Conservation (phyloP, 2,329 filamentous ascomycete species). For the Verticillium longisporum region DNA sequence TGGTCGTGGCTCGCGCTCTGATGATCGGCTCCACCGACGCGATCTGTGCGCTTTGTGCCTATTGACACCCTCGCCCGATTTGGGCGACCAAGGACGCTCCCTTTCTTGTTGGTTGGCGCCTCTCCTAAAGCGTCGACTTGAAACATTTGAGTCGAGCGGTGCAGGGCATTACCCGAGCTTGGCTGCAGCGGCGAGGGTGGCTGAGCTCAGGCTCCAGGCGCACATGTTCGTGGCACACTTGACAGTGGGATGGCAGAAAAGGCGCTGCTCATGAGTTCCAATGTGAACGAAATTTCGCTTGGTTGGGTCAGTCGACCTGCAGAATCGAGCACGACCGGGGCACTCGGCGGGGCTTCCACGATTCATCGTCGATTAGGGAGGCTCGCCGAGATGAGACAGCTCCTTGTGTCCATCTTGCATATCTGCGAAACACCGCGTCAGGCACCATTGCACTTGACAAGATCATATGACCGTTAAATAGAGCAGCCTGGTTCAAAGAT, state of each 20-base stretch:
- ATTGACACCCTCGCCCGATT: not conserved
- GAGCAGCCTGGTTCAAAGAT: too few species aligned
- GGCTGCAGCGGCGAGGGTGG: not conserved
- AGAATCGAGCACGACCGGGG: not conserved
- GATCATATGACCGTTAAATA: too few species aligned
- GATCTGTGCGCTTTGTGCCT: not conserved
- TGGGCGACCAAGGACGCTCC: not conserved
- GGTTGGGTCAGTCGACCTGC: not conserved
- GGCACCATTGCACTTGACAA: not conserved
- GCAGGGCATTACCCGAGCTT: not conserved
- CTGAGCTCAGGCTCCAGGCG: not conserved
- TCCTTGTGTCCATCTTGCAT: not conserved
- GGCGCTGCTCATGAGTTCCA: not conserved
- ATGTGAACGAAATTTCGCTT: not conserved
- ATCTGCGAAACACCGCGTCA: not conserved
- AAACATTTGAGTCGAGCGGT: not conserved
- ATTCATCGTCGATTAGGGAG: not conserved
- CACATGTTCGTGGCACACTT: not conserved
- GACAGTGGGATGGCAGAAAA: not conserved
- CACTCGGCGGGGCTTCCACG: not conserved
- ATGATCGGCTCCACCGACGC: not conserved
- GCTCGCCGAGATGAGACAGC: not conserved
- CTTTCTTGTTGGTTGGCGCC: not conserved
- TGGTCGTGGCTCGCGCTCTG: not conserved
- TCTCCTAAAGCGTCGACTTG: not conserved